Base-by-base conservation (phyloP, 768 basidiomycete species). In the Mycena capillaripes region DNA sequence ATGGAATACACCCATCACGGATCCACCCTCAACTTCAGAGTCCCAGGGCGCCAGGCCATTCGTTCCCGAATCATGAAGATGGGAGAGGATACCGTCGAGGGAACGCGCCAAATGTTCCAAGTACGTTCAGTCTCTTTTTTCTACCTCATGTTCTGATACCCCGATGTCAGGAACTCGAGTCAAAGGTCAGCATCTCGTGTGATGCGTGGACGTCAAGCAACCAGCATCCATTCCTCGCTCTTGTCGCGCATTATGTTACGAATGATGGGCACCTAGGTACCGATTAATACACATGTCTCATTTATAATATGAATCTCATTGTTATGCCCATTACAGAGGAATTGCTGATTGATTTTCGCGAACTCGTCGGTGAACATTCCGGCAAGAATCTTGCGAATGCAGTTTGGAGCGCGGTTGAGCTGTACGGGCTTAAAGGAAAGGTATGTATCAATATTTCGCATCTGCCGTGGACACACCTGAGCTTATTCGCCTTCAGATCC, bases 171-270 rank as follows among this genome's bases (percentile, higher is more conserved):
- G 57, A 58, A 27, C 57, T 40, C n/a, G 36, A 58, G 9, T 58
- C 57, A 6, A 42, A 60, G 29, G 38, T 60, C 58, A 60, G 58
- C 40, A 12, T 60, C 58, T 60, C 58, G 25, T 44, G 40, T 7
- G 58, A 60, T 11, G 40, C 58, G 4, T 60, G 58, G 58, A 60
- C 58, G 6, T 60, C 58, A 5, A 60, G 58, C 40, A 60, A 44
- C 40, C 58, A 60, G 27, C 58, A 60, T n/a, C 40, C 58, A 6
- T 60, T 60, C 58, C 40, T 60, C 7, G 58, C 58, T 16, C 2
- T 60, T 4, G 58, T 60, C 3, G 58, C 58, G 0, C 58, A 60
- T 9, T 60, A 60, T 10, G 40, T 60, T 30, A 60, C 58, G 1
- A 60, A 60, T 12, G 58, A 60, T 9, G 58, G 40, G 7, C 23